Evolutionary conservation across 371 early-diverging fungal genomes (phyloP), one percentile per base, ranked within the genome.

Genomic region (Conidiobolus incongruus): DNA sequence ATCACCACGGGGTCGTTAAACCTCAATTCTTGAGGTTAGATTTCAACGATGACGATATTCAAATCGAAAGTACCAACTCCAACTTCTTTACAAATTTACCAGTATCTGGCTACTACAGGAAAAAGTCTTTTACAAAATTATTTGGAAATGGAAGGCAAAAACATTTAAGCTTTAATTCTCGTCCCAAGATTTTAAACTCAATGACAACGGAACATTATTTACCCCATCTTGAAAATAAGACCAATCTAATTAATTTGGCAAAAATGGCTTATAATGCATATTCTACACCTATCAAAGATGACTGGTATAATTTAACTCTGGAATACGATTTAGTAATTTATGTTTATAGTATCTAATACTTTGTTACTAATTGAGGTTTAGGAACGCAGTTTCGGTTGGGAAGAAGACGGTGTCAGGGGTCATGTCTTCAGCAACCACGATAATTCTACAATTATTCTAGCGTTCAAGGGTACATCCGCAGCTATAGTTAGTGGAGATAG

Each of bases 391-490:
- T 90, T 89, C 66, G 92, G 92, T 0, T 93, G 89, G 93, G 67
- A 68, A 28, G 75, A 74, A 40, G 74, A 81, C 53, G 87, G 87
- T 21, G 56, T 95, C n/a, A 71, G 91, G 29, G 92, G 93, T 11
- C 81, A 95, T 54, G 75, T 93, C 6, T 92, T 81, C 63, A 62
- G 63, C 1, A 72, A 78, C 52, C 55, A 56, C 7, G 58, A 65
- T 34, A 63, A 80, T 42, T 68, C 70, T 11, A 60, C 77, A 0
- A 51, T 91, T 20, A 71, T 92, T 12, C 59, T 95, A 36, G 72
- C 81, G 38, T 62, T 92, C 48, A 95, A 95, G 56, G 96, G 96
- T 37, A 93, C 96, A n/a, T 72, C 76, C 30, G 73, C 75, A 33
- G 68, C 68, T 19, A 52, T 77, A 36, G 66, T 78, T 45, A 69